These are phyloP conservation scores for Asclepias syriaca DNA, from an alignment of 257 asterid species.

Conservation along the genomic window DNA sequence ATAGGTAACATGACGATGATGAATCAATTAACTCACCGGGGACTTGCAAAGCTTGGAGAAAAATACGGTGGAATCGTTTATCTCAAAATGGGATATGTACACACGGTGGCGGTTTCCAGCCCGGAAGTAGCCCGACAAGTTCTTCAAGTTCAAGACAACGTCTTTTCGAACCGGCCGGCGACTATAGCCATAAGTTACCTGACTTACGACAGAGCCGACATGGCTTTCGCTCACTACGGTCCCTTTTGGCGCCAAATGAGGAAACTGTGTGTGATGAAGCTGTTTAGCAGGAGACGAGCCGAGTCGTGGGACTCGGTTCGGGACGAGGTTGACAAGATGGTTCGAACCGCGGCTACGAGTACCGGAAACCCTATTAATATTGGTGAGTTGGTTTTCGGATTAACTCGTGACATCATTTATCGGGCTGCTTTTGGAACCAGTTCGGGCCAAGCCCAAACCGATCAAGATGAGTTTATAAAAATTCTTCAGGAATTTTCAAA, in stretches of 20 bases:
- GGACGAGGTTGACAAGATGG: conserved; percentile 62
- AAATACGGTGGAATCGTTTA: conserved; percentile 75
- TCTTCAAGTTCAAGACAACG: conserved; percentile 72
- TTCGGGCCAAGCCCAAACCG: conserved; percentile 55
- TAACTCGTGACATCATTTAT: conserved; percentile 59
- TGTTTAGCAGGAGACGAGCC: conserved; percentile 79
- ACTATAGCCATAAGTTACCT: conserved; percentile 63
- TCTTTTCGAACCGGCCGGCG: conserved; percentile 87
- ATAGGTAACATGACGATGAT: conserved; percentile 67
- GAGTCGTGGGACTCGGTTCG: conserved; percentile 96
- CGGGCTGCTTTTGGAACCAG: conserved; percentile 86
- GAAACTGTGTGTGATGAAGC: conserved; percentile 78
- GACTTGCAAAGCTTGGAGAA: conserved; percentile 57
- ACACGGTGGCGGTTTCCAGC: conserved; percentile 71
- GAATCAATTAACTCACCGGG: conserved; percentile 73
- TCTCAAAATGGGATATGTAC: conserved; percentile 57
- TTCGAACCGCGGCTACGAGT: conserved; percentile 28
- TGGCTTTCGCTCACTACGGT: conserved; percentile 94
- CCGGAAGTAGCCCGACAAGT: conserved; percentile 76
- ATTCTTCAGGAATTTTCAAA: conserved; percentile 76
- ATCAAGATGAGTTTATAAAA: conserved; percentile 54
- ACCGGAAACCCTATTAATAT: conserved; percentile 47
- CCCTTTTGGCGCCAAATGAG: conserved; percentile 98
- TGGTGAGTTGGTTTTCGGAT: conserved; percentile 76
- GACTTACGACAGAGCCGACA: conserved; percentile 82